Percentiles rank a stretch among this genome's conserved stretches.
Evolutionary conservation across 2,329 filamentous ascomycete genomes (phyloP).

Genomic region (Pseudocercospora fuligena): DNA sequence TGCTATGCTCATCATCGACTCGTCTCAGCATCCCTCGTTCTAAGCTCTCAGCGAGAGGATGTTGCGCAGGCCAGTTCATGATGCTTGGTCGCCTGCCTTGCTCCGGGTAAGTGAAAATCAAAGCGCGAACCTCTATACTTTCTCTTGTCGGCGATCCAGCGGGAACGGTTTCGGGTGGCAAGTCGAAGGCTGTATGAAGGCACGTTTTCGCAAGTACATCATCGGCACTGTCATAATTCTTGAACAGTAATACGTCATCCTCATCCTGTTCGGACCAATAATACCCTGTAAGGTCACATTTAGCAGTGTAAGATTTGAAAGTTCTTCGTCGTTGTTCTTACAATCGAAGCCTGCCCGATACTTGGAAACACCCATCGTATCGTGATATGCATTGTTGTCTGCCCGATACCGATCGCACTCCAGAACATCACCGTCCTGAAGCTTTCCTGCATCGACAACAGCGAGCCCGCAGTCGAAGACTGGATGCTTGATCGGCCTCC

Average conservation of each 20-base stretch:
- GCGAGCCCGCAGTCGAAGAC: conserved; percentile 32
- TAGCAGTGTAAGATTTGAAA: neutral
- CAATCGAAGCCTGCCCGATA: conserved; percentile 35
- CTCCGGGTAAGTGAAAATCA: conserved; percentile 36
- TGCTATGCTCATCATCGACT: conserved; percentile 30
- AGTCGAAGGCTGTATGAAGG: conserved; percentile 36
- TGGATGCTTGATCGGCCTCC: conserved; percentile 25
- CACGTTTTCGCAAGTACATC: conserved; percentile 27
- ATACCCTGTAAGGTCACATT: conserved; percentile 25
- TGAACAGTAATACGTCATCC: conserved; percentile 23
- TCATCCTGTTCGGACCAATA: conserved; percentile 38
- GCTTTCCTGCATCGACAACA: conserved; percentile 34
- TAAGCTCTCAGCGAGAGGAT: conserved; percentile 29
- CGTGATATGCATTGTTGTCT: conserved; percentile 22
- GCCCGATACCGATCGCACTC: conserved; percentile 29
- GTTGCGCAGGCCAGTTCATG: conserved; percentile 15
- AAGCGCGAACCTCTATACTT: conserved; percentile 36
- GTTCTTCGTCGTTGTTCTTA: neutral
- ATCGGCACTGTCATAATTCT: conserved; percentile 25
- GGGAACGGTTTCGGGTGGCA: conserved; percentile 28
- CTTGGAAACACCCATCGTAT: conserved; percentile 28
- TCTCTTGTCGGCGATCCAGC: conserved; percentile 31
- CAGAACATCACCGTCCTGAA: conserved; percentile 30
- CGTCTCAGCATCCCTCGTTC: conserved; percentile 27
- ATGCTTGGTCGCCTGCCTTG: conserved; percentile 20